phyloP scores from a whole-genome alignment of 306 rosid genomes.

The Vigna angularis region DNA sequence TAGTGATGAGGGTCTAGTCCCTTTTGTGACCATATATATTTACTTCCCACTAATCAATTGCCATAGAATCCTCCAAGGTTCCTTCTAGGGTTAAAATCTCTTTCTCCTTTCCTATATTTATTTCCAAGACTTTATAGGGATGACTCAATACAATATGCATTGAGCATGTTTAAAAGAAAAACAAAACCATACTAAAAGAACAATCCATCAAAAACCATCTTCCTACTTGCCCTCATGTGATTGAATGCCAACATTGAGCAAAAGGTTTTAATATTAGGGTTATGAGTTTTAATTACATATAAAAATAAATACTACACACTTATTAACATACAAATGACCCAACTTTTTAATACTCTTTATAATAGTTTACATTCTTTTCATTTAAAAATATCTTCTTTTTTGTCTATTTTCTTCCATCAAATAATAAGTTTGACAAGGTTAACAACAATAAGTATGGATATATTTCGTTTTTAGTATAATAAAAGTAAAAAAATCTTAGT shows the following conservation, averaged over 20 bases:
- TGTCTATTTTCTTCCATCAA: no score
- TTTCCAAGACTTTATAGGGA: constrained; percentile 46
- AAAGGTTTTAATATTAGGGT: neutral
- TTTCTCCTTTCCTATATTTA: constrained; percentile 18
- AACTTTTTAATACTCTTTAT: no score
- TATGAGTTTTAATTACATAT: no score
- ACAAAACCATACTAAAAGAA: neutral
- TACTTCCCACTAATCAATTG: neutral
- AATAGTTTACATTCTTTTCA: no score
- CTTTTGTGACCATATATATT: neutral
- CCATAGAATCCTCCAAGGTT: neutral
- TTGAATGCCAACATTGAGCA: neutral
- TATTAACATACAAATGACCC: no score
- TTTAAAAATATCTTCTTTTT: no score
- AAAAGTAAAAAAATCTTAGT: no score
- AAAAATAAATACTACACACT: no score
- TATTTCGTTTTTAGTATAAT: no score
- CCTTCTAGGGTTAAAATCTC: neutral
- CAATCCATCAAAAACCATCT: neutral
- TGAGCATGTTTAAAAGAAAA: neutral
- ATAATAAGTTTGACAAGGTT: no score
- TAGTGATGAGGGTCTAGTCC: constrained; percentile 4
- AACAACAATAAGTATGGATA: no score
- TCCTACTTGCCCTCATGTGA: neutral
- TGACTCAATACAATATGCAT: constrained; percentile 48